Percentiles rank a stretch among this genome's conserved stretches.
Evolutionary conservation across 139 green algal species (phyloP).

Genomic region (Micractinium conductrix): DNA sequence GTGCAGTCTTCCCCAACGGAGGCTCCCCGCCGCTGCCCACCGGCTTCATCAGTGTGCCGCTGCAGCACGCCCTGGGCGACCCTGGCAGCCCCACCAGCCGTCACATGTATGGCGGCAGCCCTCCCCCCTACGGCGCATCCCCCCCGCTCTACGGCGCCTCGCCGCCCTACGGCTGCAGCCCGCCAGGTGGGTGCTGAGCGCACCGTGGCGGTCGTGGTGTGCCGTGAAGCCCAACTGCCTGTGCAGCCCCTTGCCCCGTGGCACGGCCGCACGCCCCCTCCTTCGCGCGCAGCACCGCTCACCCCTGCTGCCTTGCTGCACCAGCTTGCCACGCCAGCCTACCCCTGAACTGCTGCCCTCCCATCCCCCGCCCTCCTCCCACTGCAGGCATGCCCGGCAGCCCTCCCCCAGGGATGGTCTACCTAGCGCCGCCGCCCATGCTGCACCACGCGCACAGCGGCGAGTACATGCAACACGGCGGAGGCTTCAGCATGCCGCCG

Average conservation of each 20-base stretch:
- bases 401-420: slow-evolving; percentile 27
- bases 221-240: not conserved
- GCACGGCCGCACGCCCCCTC: too few relatives aligned
- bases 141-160: slow-evolving; percentile 27
- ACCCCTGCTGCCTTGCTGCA: not conserved
- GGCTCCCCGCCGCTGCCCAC: slow-evolving; percentile 45
- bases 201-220: too few relatives aligned
- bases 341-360: not conserved
- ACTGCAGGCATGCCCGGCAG: slow-evolving; percentile 19
- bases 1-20: slow-evolving; percentile 39
- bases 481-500: slow-evolving; percentile 24
- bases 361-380: not conserved
- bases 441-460: slow-evolving; percentile 20
- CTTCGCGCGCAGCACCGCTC: not conserved
- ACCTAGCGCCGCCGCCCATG: slow-evolving; percentile 29
- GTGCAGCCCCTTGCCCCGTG: not conserved
- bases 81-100: slow-evolving; percentile 18
- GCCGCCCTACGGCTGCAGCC: slow-evolving; percentile 30
- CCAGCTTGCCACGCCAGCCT: not conserved
- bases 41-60: slow-evolving; percentile 44
- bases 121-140: slow-evolving; percentile 18
- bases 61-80: slow-evolving; percentile 4
- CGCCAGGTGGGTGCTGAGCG: not conserved
- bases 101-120: slow-evolving; percentile 30
- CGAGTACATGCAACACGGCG: slow-evolving; percentile 14